Percentiles rank a stretch among this genome's conserved stretches.
Conservation (phyloP, 2,329 filamentous ascomycete genomes). For the Fusarium keratoplasticum region DNA sequence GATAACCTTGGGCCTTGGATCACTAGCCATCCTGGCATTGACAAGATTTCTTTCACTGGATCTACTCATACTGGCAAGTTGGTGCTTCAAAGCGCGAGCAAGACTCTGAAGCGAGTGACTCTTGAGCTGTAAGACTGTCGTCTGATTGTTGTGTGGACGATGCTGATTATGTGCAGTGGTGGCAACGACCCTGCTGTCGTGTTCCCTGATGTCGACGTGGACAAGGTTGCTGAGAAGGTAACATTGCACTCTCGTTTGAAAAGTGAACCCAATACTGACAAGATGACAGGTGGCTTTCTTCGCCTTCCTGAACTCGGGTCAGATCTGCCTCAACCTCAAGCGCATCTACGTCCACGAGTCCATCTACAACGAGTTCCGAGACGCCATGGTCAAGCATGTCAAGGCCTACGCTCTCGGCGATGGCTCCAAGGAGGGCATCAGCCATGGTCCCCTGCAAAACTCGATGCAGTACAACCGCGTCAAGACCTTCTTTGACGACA, state of each 20-base stretch:
- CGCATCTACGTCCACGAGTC: constrained; percentile 71
- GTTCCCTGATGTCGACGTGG: constrained; percentile 66
- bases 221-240: constrained; percentile 51
- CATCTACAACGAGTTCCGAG: constrained; percentile 67
- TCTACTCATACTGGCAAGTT: constrained; percentile 70
- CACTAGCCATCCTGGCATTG: constrained; percentile 68
- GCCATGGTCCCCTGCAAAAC: constrained; percentile 73
- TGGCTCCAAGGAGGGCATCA: constrained; percentile 47
- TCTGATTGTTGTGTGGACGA: too few species aligned
- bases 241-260: rapidly evolving
- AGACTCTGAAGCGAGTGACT: constrained; percentile 70
- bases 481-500: constrained; percentile 60
- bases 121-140: constrained; percentile 60
- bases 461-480: constrained; percentile 71
- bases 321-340: constrained; percentile 58
- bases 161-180: constrained; percentile 39
- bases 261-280: background rate
- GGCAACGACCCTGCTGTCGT: constrained; percentile 73
- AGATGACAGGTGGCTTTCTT: constrained; percentile 51
- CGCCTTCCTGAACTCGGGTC: constrained; percentile 68
- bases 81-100: constrained; percentile 66
- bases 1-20: constrained; percentile 70
- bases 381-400: constrained; percentile 48
- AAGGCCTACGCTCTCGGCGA: constrained; percentile 61
- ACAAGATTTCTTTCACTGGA: constrained; percentile 74